phyloP scores from a whole-genome alignment of 192 early-diverging fungal species.

The Coemansia sp. region DNA sequence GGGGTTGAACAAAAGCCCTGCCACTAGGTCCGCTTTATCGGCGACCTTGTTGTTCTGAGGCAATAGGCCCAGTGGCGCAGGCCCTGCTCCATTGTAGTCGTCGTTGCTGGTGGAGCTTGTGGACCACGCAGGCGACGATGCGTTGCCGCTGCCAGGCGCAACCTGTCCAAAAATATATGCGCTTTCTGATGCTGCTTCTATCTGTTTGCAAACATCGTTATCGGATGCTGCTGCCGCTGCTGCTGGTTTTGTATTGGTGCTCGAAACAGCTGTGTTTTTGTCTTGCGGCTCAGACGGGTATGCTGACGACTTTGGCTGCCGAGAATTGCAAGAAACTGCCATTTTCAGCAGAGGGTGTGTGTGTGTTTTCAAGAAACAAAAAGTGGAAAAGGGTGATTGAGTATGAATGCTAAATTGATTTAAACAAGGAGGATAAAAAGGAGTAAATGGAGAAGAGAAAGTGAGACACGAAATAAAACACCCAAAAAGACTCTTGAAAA shows the following conservation, averaged over 20 bases:
- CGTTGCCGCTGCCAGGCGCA: not conserved
- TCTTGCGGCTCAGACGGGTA: not conserved
- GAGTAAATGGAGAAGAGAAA: not conserved
- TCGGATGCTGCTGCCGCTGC: not conserved
- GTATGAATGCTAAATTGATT: not conserved
- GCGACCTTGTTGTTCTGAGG: not conserved
- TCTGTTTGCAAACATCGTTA: not conserved
- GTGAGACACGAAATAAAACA: too few relatives aligned
- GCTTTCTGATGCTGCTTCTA: not conserved
- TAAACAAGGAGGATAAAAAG: not conserved
- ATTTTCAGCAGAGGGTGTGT: not conserved
- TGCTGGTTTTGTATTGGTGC: not conserved
- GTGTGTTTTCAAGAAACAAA: not conserved
- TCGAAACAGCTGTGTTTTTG: not conserved
- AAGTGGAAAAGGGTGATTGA: conserved; percentile 1
- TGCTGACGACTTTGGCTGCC: not conserved
- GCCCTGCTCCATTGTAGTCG: not conserved
- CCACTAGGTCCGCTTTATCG: not conserved
- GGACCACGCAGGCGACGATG: conserved; percentile 41
- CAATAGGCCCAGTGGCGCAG: conserved; percentile 19
- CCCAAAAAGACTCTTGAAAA: too few relatives aligned
- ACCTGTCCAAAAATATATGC: conserved; percentile 11
- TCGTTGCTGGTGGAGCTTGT: conserved; percentile 32
- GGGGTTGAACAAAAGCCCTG: conserved; percentile 1
- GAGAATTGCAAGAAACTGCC: conserved; percentile 1